Conservation (phyloP, 345 rosid genomes). For the Chamaenerion angustifolium region DNA sequence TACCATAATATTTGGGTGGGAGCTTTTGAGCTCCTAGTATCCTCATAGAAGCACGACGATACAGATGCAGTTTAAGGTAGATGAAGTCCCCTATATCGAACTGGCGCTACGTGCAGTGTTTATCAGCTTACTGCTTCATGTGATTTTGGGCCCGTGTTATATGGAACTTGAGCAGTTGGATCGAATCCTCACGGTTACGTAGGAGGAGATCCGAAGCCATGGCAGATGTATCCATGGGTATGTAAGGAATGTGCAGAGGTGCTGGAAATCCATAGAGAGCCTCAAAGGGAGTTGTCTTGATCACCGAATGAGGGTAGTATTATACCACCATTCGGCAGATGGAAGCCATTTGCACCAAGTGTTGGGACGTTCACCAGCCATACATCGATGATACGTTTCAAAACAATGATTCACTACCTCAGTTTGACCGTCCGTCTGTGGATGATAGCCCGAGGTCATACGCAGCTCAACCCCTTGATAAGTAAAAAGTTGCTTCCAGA, state of each 20-base stretch:
- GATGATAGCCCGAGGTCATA: no score
- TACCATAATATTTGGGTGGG: not conserved
- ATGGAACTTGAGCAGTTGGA: not conserved
- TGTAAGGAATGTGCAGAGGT: not conserved
- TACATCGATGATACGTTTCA: not conserved
- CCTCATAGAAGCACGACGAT: not conserved
- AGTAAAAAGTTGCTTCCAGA: no score
- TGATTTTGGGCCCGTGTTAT: not conserved
- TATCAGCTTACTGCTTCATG: slow-evolving; percentile 3
- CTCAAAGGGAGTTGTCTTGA: slow-evolving; percentile 1
- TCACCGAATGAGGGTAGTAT: not conserved
- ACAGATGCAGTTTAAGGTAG: not conserved
- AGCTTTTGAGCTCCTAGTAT: not conserved
- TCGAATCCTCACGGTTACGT: not conserved
- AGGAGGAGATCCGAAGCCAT: not conserved
- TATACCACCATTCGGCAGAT: not conserved
- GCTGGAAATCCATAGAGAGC: slow-evolving; percentile 5
- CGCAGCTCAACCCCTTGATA: no score
- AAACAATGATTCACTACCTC: no score
- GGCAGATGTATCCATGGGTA: not conserved
- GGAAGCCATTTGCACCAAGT: not conserved
- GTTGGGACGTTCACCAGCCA: not conserved
- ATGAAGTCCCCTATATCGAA: not conserved
- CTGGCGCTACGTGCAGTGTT: not conserved
- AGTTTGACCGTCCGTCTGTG: no score